These are phyloP conservation scores for Orbilia javanica DNA, from an alignment of 2,329 filamentous ascomycete genomes.

Conservation along the genomic window DNA sequence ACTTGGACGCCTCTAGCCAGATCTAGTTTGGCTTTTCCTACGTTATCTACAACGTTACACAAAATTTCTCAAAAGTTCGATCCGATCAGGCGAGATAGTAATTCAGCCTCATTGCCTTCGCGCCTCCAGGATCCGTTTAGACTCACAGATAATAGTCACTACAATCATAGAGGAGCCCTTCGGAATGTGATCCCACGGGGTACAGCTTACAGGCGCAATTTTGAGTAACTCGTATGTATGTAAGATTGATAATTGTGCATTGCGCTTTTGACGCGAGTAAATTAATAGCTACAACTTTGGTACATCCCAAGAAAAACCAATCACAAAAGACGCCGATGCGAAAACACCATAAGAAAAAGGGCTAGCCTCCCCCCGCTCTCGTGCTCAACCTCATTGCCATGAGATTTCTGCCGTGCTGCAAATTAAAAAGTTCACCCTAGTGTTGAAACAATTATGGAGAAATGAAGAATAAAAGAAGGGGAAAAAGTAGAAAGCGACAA, in stretches of 20 bases:
- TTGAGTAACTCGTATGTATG: neutral
- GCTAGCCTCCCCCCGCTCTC: neutral
- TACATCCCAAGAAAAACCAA: constrained; percentile 16
- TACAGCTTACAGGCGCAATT: neutral
- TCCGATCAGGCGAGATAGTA: neutral
- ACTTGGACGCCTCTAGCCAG: too few relatives aligned
- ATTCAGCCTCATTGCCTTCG: constrained; percentile 3
- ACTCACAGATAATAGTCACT: neutral
- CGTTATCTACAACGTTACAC: neutral
- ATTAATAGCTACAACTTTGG: neutral
- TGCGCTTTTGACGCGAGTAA: neutral
- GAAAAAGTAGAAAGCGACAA: neutral
- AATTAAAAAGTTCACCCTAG: constrained; percentile 4
- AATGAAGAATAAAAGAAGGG: neutral
- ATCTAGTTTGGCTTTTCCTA: neutral
- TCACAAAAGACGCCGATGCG: constrained; percentile 1
- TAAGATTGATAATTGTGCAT: neutral
- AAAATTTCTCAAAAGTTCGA: neutral
- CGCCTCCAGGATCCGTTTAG: constrained; percentile 3
- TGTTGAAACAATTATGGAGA: constrained; percentile 16
- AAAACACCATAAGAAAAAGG: neutral
- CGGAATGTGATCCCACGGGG: neutral
- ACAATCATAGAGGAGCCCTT: neutral
- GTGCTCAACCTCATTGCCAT: neutral
- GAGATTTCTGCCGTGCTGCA: neutral